phyloP scores from a whole-genome alignment of 331 rosid genomes.

The Malus hybrid region DNA sequence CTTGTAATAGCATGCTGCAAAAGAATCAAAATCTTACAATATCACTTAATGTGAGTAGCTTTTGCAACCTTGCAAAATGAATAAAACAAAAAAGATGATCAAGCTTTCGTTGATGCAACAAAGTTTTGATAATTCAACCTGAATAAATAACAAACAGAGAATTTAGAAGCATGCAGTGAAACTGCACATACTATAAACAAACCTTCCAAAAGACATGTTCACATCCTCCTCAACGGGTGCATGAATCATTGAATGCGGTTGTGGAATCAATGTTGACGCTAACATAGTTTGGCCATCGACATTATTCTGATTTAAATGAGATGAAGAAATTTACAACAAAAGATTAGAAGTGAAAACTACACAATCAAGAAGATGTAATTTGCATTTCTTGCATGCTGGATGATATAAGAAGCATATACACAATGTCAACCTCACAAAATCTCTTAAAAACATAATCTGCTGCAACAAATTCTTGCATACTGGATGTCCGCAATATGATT shows the following conservation, averaged over 20 bases:
- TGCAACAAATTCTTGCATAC: slow-evolving; percentile 73
- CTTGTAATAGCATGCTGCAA: slow-evolving; percentile 81
- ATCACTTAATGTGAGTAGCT: slow-evolving; percentile 8
- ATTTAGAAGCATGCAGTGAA: not conserved
- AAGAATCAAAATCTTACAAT: slow-evolving; percentile 14
- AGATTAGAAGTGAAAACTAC: slow-evolving; percentile 5
- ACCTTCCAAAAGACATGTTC: slow-evolving; percentile 97
- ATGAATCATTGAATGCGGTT: slow-evolving; percentile 63
- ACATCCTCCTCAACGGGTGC: slow-evolving; percentile 74
- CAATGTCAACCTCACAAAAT: slow-evolving; percentile 80
- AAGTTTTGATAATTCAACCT: not conserved
- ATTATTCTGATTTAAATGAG: slow-evolving; percentile 57
- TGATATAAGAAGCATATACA: not conserved
- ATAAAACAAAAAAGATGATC: slow-evolving; percentile 3
- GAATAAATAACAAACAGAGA: not conserved
- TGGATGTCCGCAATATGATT: slow-evolving; percentile 78
- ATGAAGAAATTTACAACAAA: not conserved
- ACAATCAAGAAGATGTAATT: not conserved
- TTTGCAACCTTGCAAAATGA: not conserved
- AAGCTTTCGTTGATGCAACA: not conserved
- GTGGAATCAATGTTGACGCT: slow-evolving; percentile 90
- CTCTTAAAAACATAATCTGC: slow-evolving; percentile 78
- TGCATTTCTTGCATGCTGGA: not conserved
- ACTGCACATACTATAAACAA: slow-evolving; percentile 23
- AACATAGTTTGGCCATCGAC: slow-evolving; percentile 81